Percentiles rank a stretch among this genome's conserved stretches.
Evolutionary conservation across 371 early-diverging fungal species (phyloP).

Genomic region (Mucor racemosus): DNA sequence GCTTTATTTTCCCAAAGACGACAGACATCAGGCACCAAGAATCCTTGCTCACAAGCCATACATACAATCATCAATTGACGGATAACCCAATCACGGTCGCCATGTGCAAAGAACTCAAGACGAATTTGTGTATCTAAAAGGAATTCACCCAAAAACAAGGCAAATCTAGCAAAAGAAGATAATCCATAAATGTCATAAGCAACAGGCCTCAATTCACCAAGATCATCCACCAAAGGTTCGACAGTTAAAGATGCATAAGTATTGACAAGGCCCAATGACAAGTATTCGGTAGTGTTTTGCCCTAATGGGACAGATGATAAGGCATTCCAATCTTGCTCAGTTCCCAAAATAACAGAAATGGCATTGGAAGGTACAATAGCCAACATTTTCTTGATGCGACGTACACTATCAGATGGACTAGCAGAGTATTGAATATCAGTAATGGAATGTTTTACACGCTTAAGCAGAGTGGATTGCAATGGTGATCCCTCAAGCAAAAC

Average conservation of each 20-base stretch:
- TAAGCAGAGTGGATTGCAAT: conserved; percentile 22
- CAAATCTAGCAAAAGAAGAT: conserved; percentile 57
- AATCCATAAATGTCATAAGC: conserved; percentile 62
- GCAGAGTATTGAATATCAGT: conserved; percentile 44
- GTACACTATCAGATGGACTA: conserved; percentile 37
- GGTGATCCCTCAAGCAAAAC: neutral
- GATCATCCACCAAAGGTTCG: conserved; percentile 27
- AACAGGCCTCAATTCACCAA: conserved; percentile 38
- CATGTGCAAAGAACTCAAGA: neutral
- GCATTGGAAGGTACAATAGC: conserved; percentile 7
- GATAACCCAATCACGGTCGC: conserved; percentile 40
- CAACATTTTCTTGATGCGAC: conserved; percentile 25
- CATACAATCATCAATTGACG: conserved; percentile 42
- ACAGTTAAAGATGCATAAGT: conserved; percentile 26
- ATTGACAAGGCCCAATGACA: conserved; percentile 27
- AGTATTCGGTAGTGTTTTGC: conserved; percentile 26
- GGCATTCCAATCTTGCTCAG: conserved; percentile 30
- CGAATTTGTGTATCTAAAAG: conserved; percentile 19
- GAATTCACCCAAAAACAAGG: conserved; percentile 52
- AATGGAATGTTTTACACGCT: conserved; percentile 49
- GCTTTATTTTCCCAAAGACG: conserved; percentile 33
- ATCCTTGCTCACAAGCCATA: conserved; percentile 42
- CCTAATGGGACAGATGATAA: conserved; percentile 3
- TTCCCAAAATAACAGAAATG: conserved; percentile 21
- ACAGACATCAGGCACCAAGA: conserved; percentile 28